Evolutionary conservation across 805 yeast genomes (phyloP), one percentile per base, ranked within the genome.

Genomic region (Yamadazyma laniorum): DNA sequence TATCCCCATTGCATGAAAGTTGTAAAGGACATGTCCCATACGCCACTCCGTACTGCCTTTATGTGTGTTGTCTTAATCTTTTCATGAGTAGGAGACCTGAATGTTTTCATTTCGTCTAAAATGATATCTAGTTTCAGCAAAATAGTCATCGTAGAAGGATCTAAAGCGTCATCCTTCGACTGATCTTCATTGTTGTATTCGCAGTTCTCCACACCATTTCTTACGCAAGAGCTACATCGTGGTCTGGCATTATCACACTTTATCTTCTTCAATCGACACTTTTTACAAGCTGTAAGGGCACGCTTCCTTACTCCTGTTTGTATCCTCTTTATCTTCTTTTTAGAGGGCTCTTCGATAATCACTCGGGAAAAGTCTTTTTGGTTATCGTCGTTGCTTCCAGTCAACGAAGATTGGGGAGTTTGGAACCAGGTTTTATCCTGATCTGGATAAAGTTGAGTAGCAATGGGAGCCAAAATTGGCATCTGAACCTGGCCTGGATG

Each of bases 241-340:
- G 70, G 70, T 21, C 65, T 45, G 22, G 48, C 42, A 37, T 64
- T 64, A 42, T 64, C 70, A 48, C 70, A 64, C 42, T 59, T 61
- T 39, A 61, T 58, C 38, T 64, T 64, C 40, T 61, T 61, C 18
- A 55, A 38, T 31, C 70, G 48, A 40, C 70, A 64, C 5, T 58
- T 53, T 41, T 62, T 67, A 45, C 70, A 64, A 1, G 70, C 70
- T 0, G 70, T 62, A n/a, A 60, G 44, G 1, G 66, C 65, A 35
- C 67, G 36, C 37, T 53, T 58, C 18, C 70, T 31, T 5, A 58
- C 49, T 16, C 42, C 41, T 18, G 11, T 12, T 3, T 29, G 12
- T 3, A 4, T 14, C 17, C 23, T 18, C 13, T 42, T 40, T 8
- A 14, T 13, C 23, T 31, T 31, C 33, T 37, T 37, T 8, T 21